Base-by-base conservation (phyloP, 768 basidiomycete genomes). In the Coprinopsis strossmayeri region DNA sequence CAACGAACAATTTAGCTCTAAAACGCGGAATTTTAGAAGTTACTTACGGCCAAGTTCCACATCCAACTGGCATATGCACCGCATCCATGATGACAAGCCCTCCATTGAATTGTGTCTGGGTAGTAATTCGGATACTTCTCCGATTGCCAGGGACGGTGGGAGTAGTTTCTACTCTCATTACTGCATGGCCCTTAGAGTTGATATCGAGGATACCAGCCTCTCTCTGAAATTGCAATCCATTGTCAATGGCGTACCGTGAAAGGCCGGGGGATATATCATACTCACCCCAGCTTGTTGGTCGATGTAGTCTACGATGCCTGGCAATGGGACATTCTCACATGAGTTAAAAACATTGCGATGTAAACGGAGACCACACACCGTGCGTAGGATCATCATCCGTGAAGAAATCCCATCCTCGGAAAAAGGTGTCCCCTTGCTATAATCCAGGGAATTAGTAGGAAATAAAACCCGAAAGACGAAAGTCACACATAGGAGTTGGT, bases 111-210 rank as follows among this genome's bases (percentile, higher is more conserved):
- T 68, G 64, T 45, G 69, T 62, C 24, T 80, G 61, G 0, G 84
- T 81, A 41, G 79, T 81, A 55, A 97, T 85, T 53, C 93, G 82
- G 32, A 95, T 75, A 54, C 86, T 84, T 63, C 80, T 74, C 51
- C 93, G 79, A 46, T 76, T 84, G 34, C 62, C 76, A n/a, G 74
- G 58, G 26, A 93, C 84, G 15, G 66, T 74, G 9, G 79, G 73
- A 3, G 91, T 94, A 4, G 88, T 93, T 60, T 95, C 91, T 21
- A 95, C 83, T 27, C 79, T 71, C 91, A 97, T 94, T 48, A 96
- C 65, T 15, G 86, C 89, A 65, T 91, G 78, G 18, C 89, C 88
- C 9, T 72, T 73, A 20, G 58, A 53, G 59, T 90, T 93, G 58
- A 92, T 72, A 12, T 77, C 70, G 25, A 82, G 60, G 25, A 97